Evolutionary conservation across 2,329 filamentous ascomycete species (phyloP).

Genomic region (Verticillium nonalfalfae): DNA sequence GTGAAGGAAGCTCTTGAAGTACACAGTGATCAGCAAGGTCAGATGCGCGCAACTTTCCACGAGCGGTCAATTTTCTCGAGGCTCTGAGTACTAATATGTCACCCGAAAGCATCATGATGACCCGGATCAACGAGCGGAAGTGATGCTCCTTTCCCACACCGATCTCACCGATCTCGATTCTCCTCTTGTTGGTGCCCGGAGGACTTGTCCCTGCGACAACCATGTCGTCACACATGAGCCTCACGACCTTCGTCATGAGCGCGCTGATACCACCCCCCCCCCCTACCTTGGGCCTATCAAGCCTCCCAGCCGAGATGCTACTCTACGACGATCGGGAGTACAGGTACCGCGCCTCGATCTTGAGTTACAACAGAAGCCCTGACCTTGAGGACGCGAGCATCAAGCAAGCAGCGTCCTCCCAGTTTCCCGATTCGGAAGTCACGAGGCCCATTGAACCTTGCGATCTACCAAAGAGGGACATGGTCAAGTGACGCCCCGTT

Average conservation of each 20-base stretch:
- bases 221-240: not conserved
- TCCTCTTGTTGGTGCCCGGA: not conserved
- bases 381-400: not conserved
- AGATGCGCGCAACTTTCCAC: not conserved
- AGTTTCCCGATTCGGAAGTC: not conserved
- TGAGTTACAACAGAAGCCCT: not conserved
- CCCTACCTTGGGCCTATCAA: not conserved
- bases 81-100: too few relatives aligned
- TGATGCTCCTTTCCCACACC: not conserved
- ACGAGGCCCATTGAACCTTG: not conserved
- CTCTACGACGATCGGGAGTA: not conserved
- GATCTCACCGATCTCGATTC: too few relatives aligned
- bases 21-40: not conserved
- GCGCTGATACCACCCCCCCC: too few relatives aligned
- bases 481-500: not conserved
- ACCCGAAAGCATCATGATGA: too few relatives aligned
- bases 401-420: not conserved
- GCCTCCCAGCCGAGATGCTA: not conserved
- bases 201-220: not conserved
- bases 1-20: not conserved
- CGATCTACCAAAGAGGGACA: not conserved
- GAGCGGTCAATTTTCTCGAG: not conserved
- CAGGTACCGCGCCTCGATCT: not conserved
- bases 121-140: not conserved
- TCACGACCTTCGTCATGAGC: not conserved